Conservation (phyloP, 2,329 filamentous ascomycete genomes). For the Clarireedia hainanense region DNA sequence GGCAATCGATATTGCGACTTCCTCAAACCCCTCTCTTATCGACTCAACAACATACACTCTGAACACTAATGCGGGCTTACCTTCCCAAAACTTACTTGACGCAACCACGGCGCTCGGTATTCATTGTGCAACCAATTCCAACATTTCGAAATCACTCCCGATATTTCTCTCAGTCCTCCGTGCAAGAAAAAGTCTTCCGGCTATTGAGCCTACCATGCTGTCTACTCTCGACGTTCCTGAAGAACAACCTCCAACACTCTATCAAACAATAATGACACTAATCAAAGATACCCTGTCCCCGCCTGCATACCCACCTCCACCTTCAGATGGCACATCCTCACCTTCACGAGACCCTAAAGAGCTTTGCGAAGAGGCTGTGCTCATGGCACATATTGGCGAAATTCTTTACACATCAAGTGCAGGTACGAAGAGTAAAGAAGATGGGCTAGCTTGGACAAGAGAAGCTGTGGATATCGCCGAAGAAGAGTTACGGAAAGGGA, state of each 20-base stretch:
- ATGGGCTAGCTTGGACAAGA: conserved; percentile 81
- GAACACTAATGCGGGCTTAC: conserved; percentile 45
- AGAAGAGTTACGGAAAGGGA: conserved; percentile 46
- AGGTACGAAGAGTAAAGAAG: conserved; percentile 40
- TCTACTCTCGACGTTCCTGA: conserved; percentile 12
- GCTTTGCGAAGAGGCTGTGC: conserved; percentile 74
- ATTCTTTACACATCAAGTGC: conserved; percentile 67
- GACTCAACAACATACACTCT: conserved; percentile 57
- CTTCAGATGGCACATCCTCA: conserved; percentile 59
- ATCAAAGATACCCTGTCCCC: conserved; percentile 32
- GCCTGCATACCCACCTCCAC: conserved; percentile 62
- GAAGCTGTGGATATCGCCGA: conserved; percentile 79
- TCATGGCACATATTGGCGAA: conserved; percentile 89
- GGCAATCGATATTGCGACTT: conserved; percentile 66
- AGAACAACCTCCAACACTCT: conserved; percentile 13
- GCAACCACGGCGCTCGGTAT: conserved; percentile 71
- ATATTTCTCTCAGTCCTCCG: conserved; percentile 80
- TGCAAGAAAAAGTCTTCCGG: conserved; percentile 57
- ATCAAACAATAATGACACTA: conserved; percentile 24
- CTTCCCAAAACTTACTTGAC: conserved; percentile 67
- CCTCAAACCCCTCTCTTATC: conserved; percentile 43
- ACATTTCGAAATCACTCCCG: conserved; percentile 64
- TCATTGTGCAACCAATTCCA: conserved; percentile 63
- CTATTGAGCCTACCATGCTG: conserved; percentile 23
- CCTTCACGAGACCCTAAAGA: conserved; percentile 57